Base-by-base conservation (phyloP, 768 basidiomycete species). In the Termitomyces sp. region DNA sequence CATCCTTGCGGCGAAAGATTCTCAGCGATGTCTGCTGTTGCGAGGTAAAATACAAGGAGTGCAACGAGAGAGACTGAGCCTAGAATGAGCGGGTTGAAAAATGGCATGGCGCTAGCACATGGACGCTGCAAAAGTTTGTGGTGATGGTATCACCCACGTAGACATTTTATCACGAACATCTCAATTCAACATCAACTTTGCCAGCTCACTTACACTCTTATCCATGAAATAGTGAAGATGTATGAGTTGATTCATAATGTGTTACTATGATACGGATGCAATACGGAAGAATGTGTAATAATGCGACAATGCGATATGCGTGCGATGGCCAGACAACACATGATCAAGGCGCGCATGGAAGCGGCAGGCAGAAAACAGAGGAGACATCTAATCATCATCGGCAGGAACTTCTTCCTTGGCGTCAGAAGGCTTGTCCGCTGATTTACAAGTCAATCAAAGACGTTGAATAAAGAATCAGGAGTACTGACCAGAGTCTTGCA, bases 1-100 rank as follows among this genome's bases (percentile, higher is more conserved):
- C 94, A 98, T 82, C 91, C 92, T 78, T 93, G 90, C 5, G 90
- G 90, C 0, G 92, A 93, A 54, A 92, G 75, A 36, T 72, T 75
- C 41, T 72, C 65, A 26, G 74, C 70, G n/a, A 79, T 69, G 63
- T 82, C 75, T 18, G 70, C 68, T 43, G 69, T 74, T 22, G 83
- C 75, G 35, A 71, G 68, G 64, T 79, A 82, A 52, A 76, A 77
- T 16, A 74, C 51, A 7, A 66, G 54, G n/a, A 76, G 60, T 28
- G 67, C 66, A 61, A 70, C 63, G 63, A 69, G 64, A 62, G 72
- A 72, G 55, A 71, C 68, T 45, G 79, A 52, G 30, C 72, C 69
- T 54, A 82, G 64, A 54, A 78, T 47, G 33, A 67, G 66, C 54
- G 68, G 63, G 36, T 70, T 46, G 45, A 64, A 57, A 33, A 57